Percentiles rank a stretch among this genome's conserved stretches.
Conservation (phyloP, 1,284 basidiomycete species). For the Microbotryum saponariae region DNA sequence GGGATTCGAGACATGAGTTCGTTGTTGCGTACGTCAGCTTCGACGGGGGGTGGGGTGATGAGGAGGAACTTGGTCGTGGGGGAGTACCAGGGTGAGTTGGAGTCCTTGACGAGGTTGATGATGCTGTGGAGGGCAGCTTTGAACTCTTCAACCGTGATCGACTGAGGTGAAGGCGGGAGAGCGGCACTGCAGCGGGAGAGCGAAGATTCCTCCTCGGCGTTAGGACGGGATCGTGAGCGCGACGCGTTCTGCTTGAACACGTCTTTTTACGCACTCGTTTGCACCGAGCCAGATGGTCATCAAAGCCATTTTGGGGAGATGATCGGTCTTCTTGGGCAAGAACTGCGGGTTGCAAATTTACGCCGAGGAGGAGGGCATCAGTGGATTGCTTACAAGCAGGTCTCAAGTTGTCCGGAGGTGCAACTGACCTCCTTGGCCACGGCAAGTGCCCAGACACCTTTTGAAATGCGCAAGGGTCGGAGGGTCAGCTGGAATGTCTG, state of each 20-base stretch:
- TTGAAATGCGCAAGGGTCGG: no score
- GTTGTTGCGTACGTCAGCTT: constrained; percentile 45
- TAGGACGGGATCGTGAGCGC: constrained; percentile 6
- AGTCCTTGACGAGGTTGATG: constrained; percentile 54
- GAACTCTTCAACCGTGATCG: constrained; percentile 60
- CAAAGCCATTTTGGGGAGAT: constrained; percentile 56
- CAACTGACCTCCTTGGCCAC: constrained; percentile 61
- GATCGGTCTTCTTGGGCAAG: constrained; percentile 50
- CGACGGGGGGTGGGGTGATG: constrained; percentile 75
- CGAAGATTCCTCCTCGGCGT: constrained; percentile 29
- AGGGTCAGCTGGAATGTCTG: neutral
- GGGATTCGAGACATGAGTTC: constrained; percentile 27
- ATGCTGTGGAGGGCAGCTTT: constrained; percentile 58
- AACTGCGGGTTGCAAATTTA: constrained; percentile 39
- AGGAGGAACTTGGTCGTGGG: constrained; percentile 68
- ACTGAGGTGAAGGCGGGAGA: constrained; percentile 46
- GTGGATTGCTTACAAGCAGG: neutral
- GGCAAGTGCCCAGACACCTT: constrained; percentile 52
- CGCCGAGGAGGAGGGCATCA: neutral
- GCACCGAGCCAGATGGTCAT: constrained; percentile 76
- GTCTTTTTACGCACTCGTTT: constrained; percentile 14
- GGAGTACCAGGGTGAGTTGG: constrained; percentile 58
- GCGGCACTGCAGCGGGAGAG: constrained; percentile 64
- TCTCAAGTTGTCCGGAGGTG: neutral
- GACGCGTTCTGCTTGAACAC: neutral